phyloP scores from a whole-genome alignment of 2,329 filamentous ascomycete genomes.

The Xylaria sp. region DNA sequence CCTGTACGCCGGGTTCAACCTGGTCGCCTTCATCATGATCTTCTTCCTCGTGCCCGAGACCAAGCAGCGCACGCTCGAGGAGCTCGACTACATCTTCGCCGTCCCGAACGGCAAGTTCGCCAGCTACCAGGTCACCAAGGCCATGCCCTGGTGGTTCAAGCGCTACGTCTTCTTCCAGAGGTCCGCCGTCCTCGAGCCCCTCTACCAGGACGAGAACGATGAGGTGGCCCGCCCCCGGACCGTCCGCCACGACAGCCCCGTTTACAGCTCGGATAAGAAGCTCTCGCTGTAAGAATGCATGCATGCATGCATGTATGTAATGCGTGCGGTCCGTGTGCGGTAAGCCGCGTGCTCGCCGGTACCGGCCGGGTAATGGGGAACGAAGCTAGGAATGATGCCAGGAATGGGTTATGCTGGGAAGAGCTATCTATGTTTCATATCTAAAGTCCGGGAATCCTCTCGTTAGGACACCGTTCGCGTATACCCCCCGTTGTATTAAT shows the following conservation, averaged over 20 bases:
- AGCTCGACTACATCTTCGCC: conserved; percentile 53
- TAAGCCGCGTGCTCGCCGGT: too few relatives aligned
- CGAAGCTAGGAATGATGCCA: too few relatives aligned
- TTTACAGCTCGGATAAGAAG: background rate
- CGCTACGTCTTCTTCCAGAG: conserved; percentile 38
- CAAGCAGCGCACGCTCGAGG: conserved; percentile 53
- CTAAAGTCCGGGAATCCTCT: too few relatives aligned
- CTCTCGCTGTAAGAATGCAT: background rate
- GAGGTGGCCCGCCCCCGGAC: background rate
- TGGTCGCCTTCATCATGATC: conserved; percentile 49
- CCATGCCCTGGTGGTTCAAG: conserved; percentile 44
- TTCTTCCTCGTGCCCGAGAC: conserved; percentile 55
- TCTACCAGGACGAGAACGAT: conserved; percentile 36
- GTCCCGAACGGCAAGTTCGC: conserved; percentile 46
- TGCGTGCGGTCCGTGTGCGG: too few relatives aligned
- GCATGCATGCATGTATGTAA: too few relatives aligned
- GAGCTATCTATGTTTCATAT: too few relatives aligned
- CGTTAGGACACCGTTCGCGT: too few relatives aligned
- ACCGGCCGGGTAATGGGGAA: too few relatives aligned
- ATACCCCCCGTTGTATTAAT: too few relatives aligned
- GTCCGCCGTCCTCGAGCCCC: conserved; percentile 32
- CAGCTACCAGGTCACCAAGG: conserved; percentile 43
- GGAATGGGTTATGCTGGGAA: too few relatives aligned
- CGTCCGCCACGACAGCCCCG: conserved; percentile 1
- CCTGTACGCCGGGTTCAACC: conserved; percentile 52